These are phyloP conservation scores for Coffea eugenioides DNA, from an alignment of 257 asterid genomes.

Conservation along the genomic window DNA sequence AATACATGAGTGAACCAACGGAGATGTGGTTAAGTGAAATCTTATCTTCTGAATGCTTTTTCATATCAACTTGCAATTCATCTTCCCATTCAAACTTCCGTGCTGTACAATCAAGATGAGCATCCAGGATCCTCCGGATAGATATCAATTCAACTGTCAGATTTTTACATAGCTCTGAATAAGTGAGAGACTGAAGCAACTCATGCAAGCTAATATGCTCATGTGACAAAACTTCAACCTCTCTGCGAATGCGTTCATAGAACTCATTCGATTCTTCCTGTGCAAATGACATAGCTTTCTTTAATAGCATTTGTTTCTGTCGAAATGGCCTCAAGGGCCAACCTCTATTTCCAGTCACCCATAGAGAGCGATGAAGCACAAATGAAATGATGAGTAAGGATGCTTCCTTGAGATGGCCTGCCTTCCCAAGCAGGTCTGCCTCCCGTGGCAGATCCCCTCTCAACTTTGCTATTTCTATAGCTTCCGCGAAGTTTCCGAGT, in stretches of 20 bases:
- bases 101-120: slow-evolving; percentile 29
- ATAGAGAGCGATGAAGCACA: slow-evolving; percentile 40
- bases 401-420: slow-evolving; percentile 28
- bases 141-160: slow-evolving; percentile 34
- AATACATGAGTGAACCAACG: slow-evolving; percentile 34
- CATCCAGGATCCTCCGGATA: slow-evolving; percentile 41
- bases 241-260: slow-evolving; percentile 27
- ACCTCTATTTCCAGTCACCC: slow-evolving; percentile 41
- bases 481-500: slow-evolving; percentile 48
- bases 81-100: slow-evolving; percentile 36
- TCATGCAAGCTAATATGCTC: slow-evolving; percentile 28
- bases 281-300: slow-evolving; percentile 34
- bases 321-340: slow-evolving; percentile 58
- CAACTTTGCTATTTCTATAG: slow-evolving; percentile 45
- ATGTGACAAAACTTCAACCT: slow-evolving; percentile 32
- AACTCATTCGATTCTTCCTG: slow-evolving; percentile 28
- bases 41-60: slow-evolving; percentile 23
- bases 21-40: slow-evolving; percentile 34
- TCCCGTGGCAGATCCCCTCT: slow-evolving; percentile 42
- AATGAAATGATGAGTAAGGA: slow-evolving; percentile 32
- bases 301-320: slow-evolving; percentile 31
- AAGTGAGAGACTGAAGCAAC: slow-evolving; percentile 28
- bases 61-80: slow-evolving; percentile 18
- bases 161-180: slow-evolving; percentile 23
- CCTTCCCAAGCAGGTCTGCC: slow-evolving; percentile 40